phyloP scores from a whole-genome alignment of 2,329 filamentous ascomycete species.

The Dichotomopilus funicola region DNA sequence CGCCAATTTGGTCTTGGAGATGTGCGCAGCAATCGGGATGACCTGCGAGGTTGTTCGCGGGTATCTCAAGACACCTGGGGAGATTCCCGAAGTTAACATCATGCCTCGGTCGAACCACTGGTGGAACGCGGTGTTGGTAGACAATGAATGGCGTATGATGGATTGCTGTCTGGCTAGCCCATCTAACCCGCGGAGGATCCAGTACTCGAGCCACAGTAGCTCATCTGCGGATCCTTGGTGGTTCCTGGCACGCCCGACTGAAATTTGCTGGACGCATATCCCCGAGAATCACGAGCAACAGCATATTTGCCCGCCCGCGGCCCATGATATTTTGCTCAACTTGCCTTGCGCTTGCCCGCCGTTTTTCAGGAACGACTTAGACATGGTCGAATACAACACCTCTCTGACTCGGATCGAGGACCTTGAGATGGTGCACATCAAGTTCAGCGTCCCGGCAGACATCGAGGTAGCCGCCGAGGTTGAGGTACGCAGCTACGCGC shows the following conservation, averaged over 20 bases:
- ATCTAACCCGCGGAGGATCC: constrained; percentile 72
- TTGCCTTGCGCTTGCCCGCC: constrained; percentile 80
- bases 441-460: constrained; percentile 79
- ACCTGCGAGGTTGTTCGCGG: constrained; percentile 82
- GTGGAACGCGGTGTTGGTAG: constrained; percentile 93
- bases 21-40: constrained; percentile 86
- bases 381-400: constrained; percentile 87
- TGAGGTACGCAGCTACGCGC: constrained; percentile 71
- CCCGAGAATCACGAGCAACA: constrained; percentile 83
- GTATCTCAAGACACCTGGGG: constrained; percentile 85
- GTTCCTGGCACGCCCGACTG: constrained; percentile 82
- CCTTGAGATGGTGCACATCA: constrained; percentile 86
- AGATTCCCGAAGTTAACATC: constrained; percentile 70
- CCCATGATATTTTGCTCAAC: constrained; percentile 77
- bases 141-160: constrained; percentile 94
- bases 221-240: constrained; percentile 80
- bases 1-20: constrained; percentile 79
- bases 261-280: constrained; percentile 94
- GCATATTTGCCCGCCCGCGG: constrained; percentile 83
- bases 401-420: constrained; percentile 80
- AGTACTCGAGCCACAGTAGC: constrained; percentile 67
- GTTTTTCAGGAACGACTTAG: constrained; percentile 75
- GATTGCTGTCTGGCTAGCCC: constrained; percentile 89
- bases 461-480: constrained; percentile 91
- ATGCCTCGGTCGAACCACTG: constrained; percentile 90